These are phyloP conservation scores for Plenodomus lindquistii DNA, from an alignment of 2,329 filamentous ascomycete genomes.

Conservation along the genomic window DNA sequence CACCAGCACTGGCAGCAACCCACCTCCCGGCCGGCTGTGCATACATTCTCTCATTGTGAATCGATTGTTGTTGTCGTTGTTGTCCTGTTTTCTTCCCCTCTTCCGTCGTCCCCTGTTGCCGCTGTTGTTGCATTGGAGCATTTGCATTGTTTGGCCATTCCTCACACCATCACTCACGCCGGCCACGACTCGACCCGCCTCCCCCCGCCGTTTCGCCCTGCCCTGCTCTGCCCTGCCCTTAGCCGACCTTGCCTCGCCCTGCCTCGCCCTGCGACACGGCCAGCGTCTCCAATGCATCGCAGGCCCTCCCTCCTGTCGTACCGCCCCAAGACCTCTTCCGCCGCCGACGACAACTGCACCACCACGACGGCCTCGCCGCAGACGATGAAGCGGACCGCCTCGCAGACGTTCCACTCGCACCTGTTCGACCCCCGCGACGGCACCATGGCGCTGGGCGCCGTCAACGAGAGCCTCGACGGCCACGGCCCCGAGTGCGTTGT, in stretches of 20 bases:
- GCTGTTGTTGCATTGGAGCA: neutral
- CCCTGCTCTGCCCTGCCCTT: slow-evolving; percentile 5
- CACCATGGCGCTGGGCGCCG: slow-evolving; percentile 30
- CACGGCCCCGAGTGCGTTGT: slow-evolving; percentile 9
- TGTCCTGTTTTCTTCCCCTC: neutral
- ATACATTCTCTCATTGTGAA: neutral
- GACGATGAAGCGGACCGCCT: slow-evolving; percentile 44
- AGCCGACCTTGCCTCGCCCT: slow-evolving; percentile 6
- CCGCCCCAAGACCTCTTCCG: slow-evolving; percentile 49
- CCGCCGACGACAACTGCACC: slow-evolving; percentile 44
- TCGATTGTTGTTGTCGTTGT: neutral
- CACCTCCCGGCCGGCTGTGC: neutral
- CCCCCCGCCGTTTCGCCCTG: slow-evolving; percentile 1
- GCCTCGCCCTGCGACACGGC: too few relatives aligned
- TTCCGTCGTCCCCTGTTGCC: too few relatives aligned
- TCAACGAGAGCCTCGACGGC: slow-evolving; percentile 31
- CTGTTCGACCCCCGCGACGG: slow-evolving; percentile 29
- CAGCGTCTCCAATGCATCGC: slow-evolving; percentile 41
- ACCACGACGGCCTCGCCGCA: slow-evolving; percentile 19
- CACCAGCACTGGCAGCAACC: neutral
- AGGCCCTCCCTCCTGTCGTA: slow-evolving; percentile 41
- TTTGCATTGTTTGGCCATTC: neutral
- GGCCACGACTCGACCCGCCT: neutral
- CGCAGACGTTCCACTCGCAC: slow-evolving; percentile 41
- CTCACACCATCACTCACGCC: neutral